These are phyloP conservation scores for Aspergillus affinis DNA, from an alignment of 495 filamentous ascomycete genomes.

Conservation along the genomic window DNA sequence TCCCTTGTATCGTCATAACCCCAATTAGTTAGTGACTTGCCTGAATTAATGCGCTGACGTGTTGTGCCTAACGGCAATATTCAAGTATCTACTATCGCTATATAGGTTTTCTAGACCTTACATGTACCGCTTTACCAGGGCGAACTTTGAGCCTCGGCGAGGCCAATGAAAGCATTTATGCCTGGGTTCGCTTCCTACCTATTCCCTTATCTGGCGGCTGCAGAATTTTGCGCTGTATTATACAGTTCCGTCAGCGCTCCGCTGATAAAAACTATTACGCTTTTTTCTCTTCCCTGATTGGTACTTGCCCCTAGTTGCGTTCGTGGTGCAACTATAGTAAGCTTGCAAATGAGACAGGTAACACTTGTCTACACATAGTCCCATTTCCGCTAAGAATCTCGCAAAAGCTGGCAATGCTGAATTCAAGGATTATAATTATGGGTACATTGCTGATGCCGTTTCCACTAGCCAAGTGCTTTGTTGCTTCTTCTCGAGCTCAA, in stretches of 20 bases:
- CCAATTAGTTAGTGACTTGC: conserved; percentile 2
- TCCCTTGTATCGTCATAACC: background rate
- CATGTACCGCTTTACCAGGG: background rate
- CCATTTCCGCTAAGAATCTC: conserved; percentile 1
- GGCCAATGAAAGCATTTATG: conserved; percentile 4
- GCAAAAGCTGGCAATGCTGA: conserved; percentile 4
- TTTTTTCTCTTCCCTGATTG: conserved; percentile 5
- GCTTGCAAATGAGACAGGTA: conserved; percentile 3
- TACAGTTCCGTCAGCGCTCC: background rate
- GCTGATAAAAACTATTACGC: background rate
- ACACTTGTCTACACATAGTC: conserved; percentile 1
- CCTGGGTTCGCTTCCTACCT: conserved; percentile 1
- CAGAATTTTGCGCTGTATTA: conserved; percentile 3
- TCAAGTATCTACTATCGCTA: conserved; percentile 6
- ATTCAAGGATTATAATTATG: background rate
- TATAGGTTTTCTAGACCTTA: conserved; percentile 3
- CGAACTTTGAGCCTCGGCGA: no score
- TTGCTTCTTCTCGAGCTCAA: no score
- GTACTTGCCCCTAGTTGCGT: conserved; percentile 3
- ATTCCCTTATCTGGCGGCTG: conserved; percentile 5
- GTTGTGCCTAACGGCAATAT: conserved; percentile 1
- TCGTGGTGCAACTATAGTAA: conserved; percentile 3
- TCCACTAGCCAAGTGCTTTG: no score
- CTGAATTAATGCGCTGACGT: conserved; percentile 3
- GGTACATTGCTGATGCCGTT: no score